phyloP scores from a whole-genome alignment of 345 rosid genomes.

The Melaleuca quinquenervia region DNA sequence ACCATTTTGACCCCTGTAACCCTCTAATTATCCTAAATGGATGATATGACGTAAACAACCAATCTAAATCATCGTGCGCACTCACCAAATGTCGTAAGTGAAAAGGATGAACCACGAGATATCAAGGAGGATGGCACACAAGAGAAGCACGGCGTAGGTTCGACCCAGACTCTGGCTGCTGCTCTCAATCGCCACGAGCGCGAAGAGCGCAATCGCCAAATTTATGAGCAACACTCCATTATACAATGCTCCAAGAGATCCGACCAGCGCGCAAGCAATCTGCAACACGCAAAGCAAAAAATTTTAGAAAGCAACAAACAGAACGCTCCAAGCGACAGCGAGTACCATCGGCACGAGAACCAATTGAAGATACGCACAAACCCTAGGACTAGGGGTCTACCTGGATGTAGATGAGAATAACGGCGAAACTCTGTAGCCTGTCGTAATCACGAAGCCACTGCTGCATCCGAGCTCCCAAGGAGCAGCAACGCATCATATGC shows the following conservation, averaged over 20 bases:
- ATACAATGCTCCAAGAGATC: conserved; percentile 82
- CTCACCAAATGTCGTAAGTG: conserved; percentile 52
- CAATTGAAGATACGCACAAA: neutral
- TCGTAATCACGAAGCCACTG: conserved; percentile 62
- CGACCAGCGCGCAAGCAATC: conserved; percentile 83
- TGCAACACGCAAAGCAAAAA: conserved; percentile 1
- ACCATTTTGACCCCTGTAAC: neutral
- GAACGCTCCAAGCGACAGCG: neutral
- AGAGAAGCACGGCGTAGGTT: conserved; percentile 73
- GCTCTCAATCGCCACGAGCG: conserved; percentile 81
- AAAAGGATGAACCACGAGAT: conserved; percentile 67
- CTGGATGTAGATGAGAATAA: conserved; percentile 73
- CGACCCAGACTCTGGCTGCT: conserved; percentile 75
- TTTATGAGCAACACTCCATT: conserved; percentile 68
- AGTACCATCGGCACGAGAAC: neutral
- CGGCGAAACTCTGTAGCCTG: conserved; percentile 56
- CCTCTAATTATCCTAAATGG: neutral
- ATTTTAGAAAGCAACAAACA: neutral
- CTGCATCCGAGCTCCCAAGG: conserved; percentile 35
- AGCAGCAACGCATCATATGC: conserved; percentile 8
- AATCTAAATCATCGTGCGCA: neutral
- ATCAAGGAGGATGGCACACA: conserved; percentile 54
- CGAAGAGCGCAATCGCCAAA: conserved; percentile 68
- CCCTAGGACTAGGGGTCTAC: conserved; percentile 8
- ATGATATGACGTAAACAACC: neutral